Evolutionary conservation across 768 basidiomycete species (phyloP), one percentile per base, ranked within the genome.

Genomic region (Termitomyces heimii): DNA sequence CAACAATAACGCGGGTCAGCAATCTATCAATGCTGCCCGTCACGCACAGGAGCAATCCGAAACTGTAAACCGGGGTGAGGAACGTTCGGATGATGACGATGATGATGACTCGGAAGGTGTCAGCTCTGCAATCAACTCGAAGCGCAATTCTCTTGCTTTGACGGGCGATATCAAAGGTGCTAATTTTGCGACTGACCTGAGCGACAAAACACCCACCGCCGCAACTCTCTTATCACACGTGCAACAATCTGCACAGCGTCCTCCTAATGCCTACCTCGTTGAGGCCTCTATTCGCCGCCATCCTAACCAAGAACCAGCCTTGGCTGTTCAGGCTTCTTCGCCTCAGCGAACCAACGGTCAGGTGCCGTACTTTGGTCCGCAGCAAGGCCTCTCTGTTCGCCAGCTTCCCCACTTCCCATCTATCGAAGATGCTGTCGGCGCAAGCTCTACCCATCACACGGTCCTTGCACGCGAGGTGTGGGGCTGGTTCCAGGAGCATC

Each of bases 401-500:
- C 86, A 87, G 54, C 76, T 92, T 64, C 79, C 86, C 0, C 84
- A 87, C 63, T 94, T 94, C 73, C 92, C 92, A 3, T 85, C 83
- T 47, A 89, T 94, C 61, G 91, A 91, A 59, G 92, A 94, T 72
- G 90, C 90, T 22, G 81, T 92, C 39, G 87, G 86, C 48, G 77
- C 82, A 28, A 85, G 77, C 65, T 87, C 88, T 12, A 82, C 85
- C n/a, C 89, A 46, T 77, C 89, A 29, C 87, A 93, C 63, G 82
- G 84, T 91, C 22, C 86, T 86, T 59, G 92, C 89, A 29, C 83
- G 89, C 62, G 90, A 92, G 70, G 89, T 92, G 6, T 96, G 94
- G 94, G 81, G 78, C 31, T 92, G 90, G 86, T 96, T 96, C 77
- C 88, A 90, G 70, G 88, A 92, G 56, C 94, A 96, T 75, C 77